A percentile compares a stretch with the other conserved stretches of the same genome.
These are phyloP conservation scores for Sordariomycetes sp. DNA, from an alignment of 2,329 filamentous ascomycete species.

Conservation along the genomic window DNA sequence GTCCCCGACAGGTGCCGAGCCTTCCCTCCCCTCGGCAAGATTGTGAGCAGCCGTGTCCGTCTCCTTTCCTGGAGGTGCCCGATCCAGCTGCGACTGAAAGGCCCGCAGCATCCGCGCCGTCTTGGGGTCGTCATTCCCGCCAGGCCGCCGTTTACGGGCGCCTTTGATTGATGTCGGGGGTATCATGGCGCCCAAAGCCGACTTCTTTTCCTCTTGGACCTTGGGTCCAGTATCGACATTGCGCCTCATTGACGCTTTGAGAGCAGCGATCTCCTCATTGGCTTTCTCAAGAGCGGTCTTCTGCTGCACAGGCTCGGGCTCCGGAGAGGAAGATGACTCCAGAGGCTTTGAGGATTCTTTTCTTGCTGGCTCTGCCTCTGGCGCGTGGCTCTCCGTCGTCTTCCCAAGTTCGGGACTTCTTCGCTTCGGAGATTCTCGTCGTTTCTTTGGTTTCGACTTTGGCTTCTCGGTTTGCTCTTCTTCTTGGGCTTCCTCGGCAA, in stretches of 20 bases:
- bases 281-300: conserved; percentile 56
- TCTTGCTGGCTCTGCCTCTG: conserved; percentile 1
- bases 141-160: conserved; percentile 54
- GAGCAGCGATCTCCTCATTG: conserved; percentile 70
- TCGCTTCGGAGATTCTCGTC: conserved; percentile 15
- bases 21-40: conserved; percentile 11
- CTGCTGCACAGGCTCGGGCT: conserved; percentile 16
- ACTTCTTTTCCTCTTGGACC: conserved; percentile 49
- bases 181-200: conserved; percentile 64
- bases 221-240: conserved; percentile 38
- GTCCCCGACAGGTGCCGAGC: conserved; percentile 28
- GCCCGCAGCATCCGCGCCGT: conserved; percentile 64
- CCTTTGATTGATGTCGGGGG: conserved; percentile 61
- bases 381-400: conserved; percentile 5
- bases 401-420: too few species aligned
- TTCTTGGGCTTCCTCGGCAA: conserved; percentile 44
- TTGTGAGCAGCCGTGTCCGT: conserved; percentile 24
- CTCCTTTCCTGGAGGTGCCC: conserved; percentile 32
- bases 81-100: conserved; percentile 71
- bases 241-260: conserved; percentile 75
- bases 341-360: conserved; percentile 6
- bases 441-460: conserved; percentile 16
- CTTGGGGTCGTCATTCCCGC: conserved; percentile 49
- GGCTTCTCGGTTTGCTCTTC: conserved; percentile 25
- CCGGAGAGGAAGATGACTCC: conserved; percentile 10